Base-by-base conservation (phyloP, 345 rosid species). In the Limnanthes douglasii region DNA sequence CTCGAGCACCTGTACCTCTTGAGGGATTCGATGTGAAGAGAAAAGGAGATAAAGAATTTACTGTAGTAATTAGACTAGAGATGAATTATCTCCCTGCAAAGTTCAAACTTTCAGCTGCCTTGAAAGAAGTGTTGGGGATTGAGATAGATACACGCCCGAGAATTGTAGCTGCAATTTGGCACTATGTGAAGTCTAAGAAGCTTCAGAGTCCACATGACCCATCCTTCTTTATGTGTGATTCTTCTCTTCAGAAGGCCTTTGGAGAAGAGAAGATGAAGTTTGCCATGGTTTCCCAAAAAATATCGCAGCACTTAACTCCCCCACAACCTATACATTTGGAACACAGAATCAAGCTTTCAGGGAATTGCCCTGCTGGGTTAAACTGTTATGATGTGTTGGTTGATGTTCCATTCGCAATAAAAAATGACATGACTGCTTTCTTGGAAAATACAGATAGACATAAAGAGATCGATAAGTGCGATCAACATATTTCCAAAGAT, bases 1-100 rank as follows among this genome's bases (percentile, higher is more conserved):
- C 65, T 30, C 57, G 72, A 11, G 68, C 76, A 0, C 67, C 75
- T 30, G 69, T 45, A 25, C 68, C 65, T 25, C 71, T 50, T 6
- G 81, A 72, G 37, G 81, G 75, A 24, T 68, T 72, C 51, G 81
- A 72, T 64, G 63, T 72, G 31, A 72, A 68, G 61, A 65, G 75
- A 31, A 72, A 68, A 54, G 81, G 81, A 19, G 53, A 62, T 41
- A 65, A 68, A 51, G 81, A 72, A 50, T 72, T 70, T 18, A 68
- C 56, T 11, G 75, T 67, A 22, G 53, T 56, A 37, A 65, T 72
- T 15, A 62, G 72, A 35, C 51, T 72, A 22, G 80, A 72, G 39
- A 65, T 72, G 68, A 68, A 72, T 56, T 48, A 65, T 39, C 28
- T 40, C 13, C 76, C 81, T 28, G 81, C 68, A 32, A 65, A 64